These are phyloP conservation scores for Stenocarpella maydis DNA, from an alignment of 2,329 filamentous ascomycete species.

Conservation along the genomic window DNA sequence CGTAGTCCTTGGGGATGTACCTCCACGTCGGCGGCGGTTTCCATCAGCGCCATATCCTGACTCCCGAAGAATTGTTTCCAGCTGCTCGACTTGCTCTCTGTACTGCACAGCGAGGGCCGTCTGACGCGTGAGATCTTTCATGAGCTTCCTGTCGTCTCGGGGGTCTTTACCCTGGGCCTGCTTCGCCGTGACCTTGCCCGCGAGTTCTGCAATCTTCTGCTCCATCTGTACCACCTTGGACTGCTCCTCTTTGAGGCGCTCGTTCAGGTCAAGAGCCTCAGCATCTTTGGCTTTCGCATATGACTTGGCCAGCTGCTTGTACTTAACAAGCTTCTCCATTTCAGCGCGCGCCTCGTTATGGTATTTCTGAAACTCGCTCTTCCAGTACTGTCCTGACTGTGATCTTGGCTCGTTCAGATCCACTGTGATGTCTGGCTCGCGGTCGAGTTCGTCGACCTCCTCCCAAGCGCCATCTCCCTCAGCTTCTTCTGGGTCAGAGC, in stretches of 20 bases:
- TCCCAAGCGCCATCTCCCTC: conserved; percentile 59
- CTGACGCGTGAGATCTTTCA: conserved; percentile 64
- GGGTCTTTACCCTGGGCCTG: conserved; percentile 48
- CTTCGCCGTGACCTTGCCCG: conserved; percentile 59
- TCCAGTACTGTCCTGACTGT: conserved; percentile 82
- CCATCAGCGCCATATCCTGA: conserved; percentile 44
- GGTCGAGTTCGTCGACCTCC: conserved; percentile 55
- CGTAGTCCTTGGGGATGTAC: conserved; percentile 59
- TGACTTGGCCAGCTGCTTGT: conserved; percentile 81
- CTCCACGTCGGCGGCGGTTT: conserved; percentile 46
- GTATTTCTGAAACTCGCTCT: conserved; percentile 78
- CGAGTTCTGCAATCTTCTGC: conserved; percentile 65
- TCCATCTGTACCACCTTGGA: conserved; percentile 72
- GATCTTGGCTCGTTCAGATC: conserved; percentile 79
- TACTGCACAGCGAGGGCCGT: conserved; percentile 66
- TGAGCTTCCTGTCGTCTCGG: conserved; percentile 55
- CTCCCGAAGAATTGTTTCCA: conserved; percentile 60
- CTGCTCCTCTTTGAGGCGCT: conserved; percentile 73
- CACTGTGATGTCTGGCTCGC: conserved; percentile 69
- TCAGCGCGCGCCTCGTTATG: conserved; percentile 75
- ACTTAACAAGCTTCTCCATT: conserved; percentile 79
- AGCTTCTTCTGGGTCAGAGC: conserved; percentile 48
- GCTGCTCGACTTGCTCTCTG: conserved; percentile 65
- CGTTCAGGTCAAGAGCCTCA: conserved; percentile 71
- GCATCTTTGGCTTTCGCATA: conserved; percentile 81